These are phyloP conservation scores for Russula sp. DNA, from an alignment of 768 basidiomycete species.

Conservation along the genomic window DNA sequence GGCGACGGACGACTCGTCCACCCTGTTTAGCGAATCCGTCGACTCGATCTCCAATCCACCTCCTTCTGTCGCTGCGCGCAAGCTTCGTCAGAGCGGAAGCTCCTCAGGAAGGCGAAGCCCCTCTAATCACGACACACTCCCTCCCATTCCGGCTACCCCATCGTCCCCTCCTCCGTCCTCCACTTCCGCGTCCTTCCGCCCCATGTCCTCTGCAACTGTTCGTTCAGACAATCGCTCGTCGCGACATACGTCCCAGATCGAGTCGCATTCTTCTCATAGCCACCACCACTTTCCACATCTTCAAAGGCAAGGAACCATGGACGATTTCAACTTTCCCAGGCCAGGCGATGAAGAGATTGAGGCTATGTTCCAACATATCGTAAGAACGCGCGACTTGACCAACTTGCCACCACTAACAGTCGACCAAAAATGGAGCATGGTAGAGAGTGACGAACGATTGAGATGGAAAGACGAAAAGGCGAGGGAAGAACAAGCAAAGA, in stretches of 20 bases:
- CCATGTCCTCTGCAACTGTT: conserved; percentile 31
- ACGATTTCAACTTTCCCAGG: conserved; percentile 67
- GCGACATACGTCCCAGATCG: conserved; percentile 51
- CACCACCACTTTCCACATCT: conserved; percentile 33
- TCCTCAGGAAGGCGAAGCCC: conserved; percentile 38
- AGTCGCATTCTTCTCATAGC: conserved; percentile 50
- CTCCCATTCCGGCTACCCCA: conserved; percentile 28
- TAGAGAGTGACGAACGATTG: conserved; percentile 74
- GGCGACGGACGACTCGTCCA: conserved; percentile 52
- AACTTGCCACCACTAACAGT: conserved; percentile 53
- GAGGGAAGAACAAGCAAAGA: conserved; percentile 54
- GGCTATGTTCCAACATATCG: conserved; percentile 69
- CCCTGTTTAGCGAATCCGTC: conserved; percentile 46
- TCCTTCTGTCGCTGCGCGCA: conserved; percentile 32
- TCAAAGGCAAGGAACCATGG: conserved; percentile 35
- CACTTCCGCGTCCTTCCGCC: conserved; percentile 25
- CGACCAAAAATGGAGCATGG: conserved; percentile 89
- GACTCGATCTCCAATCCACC: conserved; percentile 31
- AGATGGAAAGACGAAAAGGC: conserved; percentile 69
- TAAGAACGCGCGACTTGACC: conserved; percentile 57
- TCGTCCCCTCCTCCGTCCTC: conserved; percentile 16
- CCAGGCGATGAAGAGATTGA: conserved; percentile 80
- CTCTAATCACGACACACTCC: conserved; percentile 40
- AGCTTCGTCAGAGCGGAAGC: conserved; percentile 47
- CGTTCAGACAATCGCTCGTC: conserved; percentile 57